phyloP scores from a whole-genome alignment of 495 filamentous ascomycete species.

The Lasiosphaeria miniovina region DNA sequence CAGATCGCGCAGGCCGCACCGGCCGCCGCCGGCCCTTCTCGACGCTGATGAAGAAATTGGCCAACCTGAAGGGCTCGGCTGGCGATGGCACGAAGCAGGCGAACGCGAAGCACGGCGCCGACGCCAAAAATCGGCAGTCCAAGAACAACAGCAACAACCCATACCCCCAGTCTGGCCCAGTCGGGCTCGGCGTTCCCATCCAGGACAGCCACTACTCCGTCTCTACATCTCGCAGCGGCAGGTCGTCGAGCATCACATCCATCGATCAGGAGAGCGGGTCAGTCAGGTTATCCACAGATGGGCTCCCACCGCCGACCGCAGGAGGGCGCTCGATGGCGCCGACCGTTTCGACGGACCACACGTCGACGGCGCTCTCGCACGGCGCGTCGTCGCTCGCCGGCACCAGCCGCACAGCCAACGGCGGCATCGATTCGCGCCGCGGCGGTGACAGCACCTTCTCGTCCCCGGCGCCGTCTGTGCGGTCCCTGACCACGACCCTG shows the following conservation, averaged over 20 bases:
- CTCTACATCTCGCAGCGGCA: constrained; percentile 43
- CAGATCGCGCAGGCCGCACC: constrained; percentile 43
- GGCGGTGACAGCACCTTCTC: constrained; percentile 89
- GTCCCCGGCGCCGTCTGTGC: constrained; percentile 86
- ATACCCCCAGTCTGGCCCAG: constrained; percentile 64
- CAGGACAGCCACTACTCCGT: constrained; percentile 59
- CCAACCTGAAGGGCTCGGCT: constrained; percentile 69
- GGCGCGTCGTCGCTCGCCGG: constrained; percentile 56
- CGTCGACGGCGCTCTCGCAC: constrained; percentile 71
- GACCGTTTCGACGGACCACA: constrained; percentile 76
- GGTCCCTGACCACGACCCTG: constrained; percentile 88
- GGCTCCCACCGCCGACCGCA: constrained; percentile 53
- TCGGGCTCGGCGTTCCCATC: constrained; percentile 35
- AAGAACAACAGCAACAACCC: constrained; percentile 74
- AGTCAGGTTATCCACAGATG: constrained; percentile 55
- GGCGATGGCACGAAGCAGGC: constrained; percentile 35
- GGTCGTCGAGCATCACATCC: constrained; percentile 36
- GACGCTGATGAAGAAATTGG: constrained; percentile 90
- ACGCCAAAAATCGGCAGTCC: constrained; percentile 48
- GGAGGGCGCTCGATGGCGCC: constrained; percentile 71
- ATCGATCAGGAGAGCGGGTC: constrained; percentile 47
- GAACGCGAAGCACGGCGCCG: constrained; percentile 41
- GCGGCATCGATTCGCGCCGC: constrained; percentile 60
- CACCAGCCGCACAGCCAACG: constrained; percentile 65
- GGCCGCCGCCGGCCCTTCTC: constrained; percentile 81